Evolutionary conservation across 176 grass and related monocot species (phyloP).

Genomic region (Elaeis guineensis): DNA sequence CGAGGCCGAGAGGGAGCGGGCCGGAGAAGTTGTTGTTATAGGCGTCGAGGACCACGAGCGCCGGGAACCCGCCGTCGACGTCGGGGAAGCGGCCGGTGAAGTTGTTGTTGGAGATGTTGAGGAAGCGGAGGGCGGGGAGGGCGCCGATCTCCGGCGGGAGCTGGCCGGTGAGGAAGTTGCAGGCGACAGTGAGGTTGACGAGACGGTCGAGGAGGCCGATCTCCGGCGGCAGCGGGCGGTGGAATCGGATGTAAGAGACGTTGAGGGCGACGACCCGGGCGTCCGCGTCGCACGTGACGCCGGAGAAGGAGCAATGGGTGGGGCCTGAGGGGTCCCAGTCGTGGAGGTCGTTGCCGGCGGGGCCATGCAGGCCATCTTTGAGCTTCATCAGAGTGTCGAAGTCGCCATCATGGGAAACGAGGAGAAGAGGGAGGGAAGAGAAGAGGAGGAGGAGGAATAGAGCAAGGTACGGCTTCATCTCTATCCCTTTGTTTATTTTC

Average conservation of each 20-base stretch:
- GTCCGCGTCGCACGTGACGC: conserved; percentile 38
- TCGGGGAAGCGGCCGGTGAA: conserved; percentile 32
- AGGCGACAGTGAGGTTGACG: conserved; percentile 59
- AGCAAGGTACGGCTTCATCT: no score
- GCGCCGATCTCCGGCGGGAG: conserved; percentile 18
- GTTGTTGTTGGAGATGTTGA: conserved; percentile 91
- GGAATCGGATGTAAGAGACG: conserved; percentile 38
- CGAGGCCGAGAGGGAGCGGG: conserved; percentile 25
- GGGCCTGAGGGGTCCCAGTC: conserved; percentile 43
- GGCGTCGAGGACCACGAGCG: conserved; percentile 43
- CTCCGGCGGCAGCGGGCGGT: conserved; percentile 31
- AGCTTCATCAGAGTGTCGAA: conserved; percentile 38
- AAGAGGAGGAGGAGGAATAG: no score
- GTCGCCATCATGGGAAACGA: conserved; percentile 30
- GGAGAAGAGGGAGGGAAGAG: not conserved
- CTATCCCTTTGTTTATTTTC: no score
- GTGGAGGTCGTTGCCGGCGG: conserved; percentile 15
- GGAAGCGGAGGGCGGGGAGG: conserved; percentile 38
- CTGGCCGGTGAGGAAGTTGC: conserved; percentile 22
- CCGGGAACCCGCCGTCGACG: conserved; percentile 19
- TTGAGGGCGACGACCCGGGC: conserved; percentile 55
- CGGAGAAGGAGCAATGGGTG: conserved; percentile 49
- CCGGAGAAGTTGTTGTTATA: conserved; percentile 93
- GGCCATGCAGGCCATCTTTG: conserved; percentile 28
- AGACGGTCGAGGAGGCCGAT: conserved; percentile 38